Base-by-base conservation (phyloP, 2,329 filamentous ascomycete species). In the Fonsecaea nubica region DNA sequence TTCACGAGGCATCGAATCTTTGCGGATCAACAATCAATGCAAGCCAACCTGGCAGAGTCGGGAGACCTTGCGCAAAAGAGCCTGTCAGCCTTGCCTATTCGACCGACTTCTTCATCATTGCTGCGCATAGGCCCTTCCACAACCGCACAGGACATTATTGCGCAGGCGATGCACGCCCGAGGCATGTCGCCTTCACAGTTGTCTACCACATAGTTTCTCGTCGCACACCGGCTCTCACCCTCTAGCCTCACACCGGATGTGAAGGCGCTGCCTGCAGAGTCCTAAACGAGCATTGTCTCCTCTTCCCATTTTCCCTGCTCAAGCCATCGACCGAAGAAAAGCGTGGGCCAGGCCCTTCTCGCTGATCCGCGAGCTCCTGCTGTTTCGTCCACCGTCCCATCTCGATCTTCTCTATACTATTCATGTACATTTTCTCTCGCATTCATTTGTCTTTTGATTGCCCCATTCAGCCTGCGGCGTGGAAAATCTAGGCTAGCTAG, bases 91-190 rank as follows among this genome's bases (percentile, higher is more conserved):
- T 6, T 36, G 3, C 10, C 13, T 3, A 25, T 54, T 33, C 36
- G 30, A 12, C 21, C 38, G 9, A 30, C 42, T n/a, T 57, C 60
- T n/a, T 9, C 30, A 13, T 25, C 36, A 15, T 38, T 63, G 38
- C 38, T 63, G 25, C 32, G 45, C 13, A n/a, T 63, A 38, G 60
- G 53, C 4, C 52, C 52, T 48, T 63, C 60, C 7, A 57, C 53
- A 10, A 45, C 36, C 38, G 8, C 53, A 8, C 15, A 63, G 30
- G 60, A 63, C 38, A 63, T 63, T 13, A 63, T 63, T 25, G n/a
- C 52, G 3, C 60, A 57, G 18, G 60, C 60, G n/a, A 62, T 54
- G 10, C 59, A 38, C 21, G 36, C 59, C 15, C 48, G 25, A 30
- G 50, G 53, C 32, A 55, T 55, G 9, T 33, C 30, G 32, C 2